Percentiles rank a stretch among this genome's conserved stretches.
Conservation (phyloP, 345 rosid species). For the Eucalyptus tenuipes region DNA sequence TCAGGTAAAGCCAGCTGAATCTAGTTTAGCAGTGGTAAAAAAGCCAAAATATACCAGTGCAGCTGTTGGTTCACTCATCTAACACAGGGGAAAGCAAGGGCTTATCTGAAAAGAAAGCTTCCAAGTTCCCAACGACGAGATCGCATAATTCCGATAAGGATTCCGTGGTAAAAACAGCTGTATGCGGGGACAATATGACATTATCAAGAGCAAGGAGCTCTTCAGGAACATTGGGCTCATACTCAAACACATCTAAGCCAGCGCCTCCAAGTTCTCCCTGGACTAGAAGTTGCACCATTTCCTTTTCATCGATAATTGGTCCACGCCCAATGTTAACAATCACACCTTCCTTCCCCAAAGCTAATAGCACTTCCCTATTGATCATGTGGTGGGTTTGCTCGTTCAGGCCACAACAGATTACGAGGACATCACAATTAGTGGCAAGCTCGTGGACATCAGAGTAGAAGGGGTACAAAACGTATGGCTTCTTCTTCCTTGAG, state of each 20-base stretch:
- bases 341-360: constrained; percentile 32
- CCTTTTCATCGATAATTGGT: constrained; percentile 34
- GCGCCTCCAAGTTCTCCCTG: constrained; percentile 46
- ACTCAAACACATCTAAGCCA: constrained; percentile 54
- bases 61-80: neutral
- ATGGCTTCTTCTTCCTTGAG: no score
- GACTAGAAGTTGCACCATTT: constrained; percentile 25
- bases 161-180: constrained; percentile 26
- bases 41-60: neutral
- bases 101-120: constrained; percentile 37
- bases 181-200: constrained; percentile 36
- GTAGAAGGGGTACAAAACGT: no score
- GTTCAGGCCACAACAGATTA: no score
- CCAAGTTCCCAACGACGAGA: constrained; percentile 30
- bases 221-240: constrained; percentile 34
- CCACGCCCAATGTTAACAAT: constrained; percentile 38
- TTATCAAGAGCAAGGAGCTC: constrained; percentile 32
- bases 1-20: neutral
- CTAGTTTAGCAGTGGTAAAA: neutral
- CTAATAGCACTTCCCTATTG: constrained; percentile 21
- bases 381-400: constrained; percentile 33
- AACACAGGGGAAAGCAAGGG: constrained; percentile 9
- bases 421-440: no score
- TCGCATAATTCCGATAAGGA: constrained; percentile 12
- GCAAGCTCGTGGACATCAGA: no score